Conservation (phyloP, 495 filamentous ascomycete genomes). For the Daldinia vernicosa region DNA sequence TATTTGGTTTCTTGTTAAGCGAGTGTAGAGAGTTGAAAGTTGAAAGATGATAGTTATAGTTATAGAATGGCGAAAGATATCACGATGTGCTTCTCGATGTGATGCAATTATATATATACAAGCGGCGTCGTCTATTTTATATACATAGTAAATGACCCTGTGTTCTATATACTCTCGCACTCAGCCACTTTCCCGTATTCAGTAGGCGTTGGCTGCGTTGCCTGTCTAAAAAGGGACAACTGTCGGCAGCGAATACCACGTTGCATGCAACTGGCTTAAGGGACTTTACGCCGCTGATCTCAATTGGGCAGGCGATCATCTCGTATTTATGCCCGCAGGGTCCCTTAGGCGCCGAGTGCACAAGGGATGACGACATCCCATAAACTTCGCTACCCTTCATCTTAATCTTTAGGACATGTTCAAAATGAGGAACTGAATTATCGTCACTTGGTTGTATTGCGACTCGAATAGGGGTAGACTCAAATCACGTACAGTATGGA, state of each 20-base stretch:
- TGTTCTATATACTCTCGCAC: not conserved
- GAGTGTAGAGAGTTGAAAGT: not conserved
- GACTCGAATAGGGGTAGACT: conserved; percentile 6
- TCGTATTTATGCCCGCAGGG: conserved; percentile 29
- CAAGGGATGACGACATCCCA: conserved; percentile 27
- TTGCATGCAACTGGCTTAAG: conserved; percentile 18
- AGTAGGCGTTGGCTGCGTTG: conserved; percentile 14
- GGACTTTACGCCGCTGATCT: not conserved
- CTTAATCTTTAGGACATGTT: not conserved
- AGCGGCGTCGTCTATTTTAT: not conserved
- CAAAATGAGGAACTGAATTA: not conserved
- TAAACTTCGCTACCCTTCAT: conserved; percentile 23
- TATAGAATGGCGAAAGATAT: not conserved
- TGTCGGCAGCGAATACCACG: conserved; percentile 24
- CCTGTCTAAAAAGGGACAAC: conserved; percentile 11
- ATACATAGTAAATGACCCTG: not conserved
- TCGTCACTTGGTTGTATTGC: conserved; percentile 11
- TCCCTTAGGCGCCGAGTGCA: conserved; percentile 12
- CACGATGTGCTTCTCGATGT: conserved; percentile 1
- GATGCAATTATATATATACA: not conserved
- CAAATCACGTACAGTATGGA: not conserved
- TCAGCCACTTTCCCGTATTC: conserved; percentile 8
- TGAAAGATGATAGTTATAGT: not conserved
- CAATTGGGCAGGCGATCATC: conserved; percentile 34
- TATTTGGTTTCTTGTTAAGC: not conserved